Conservation (phyloP, 352 stramenopile species). For the Globisporangium takayamanum region DNA sequence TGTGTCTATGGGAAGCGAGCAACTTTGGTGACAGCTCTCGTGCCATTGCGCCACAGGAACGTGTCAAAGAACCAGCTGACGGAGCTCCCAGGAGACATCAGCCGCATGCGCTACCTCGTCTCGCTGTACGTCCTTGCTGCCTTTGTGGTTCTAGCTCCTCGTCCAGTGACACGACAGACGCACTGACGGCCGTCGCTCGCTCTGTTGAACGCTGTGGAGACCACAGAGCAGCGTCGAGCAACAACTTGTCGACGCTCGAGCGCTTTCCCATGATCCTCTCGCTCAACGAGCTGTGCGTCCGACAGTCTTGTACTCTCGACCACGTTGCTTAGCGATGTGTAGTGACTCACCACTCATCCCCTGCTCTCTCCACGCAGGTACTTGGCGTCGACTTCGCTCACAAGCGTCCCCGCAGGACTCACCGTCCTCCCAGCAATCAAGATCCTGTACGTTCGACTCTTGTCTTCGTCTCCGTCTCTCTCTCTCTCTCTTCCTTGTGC, state of each 20-base stretch:
- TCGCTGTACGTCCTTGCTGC: slow-evolving; percentile 3
- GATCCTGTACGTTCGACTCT: slow-evolving; percentile 11
- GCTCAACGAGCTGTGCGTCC: slow-evolving; percentile 10
- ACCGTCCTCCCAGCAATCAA: slow-evolving; percentile 13
- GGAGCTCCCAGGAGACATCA: slow-evolving; percentile 5
- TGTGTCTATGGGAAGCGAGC: not conserved
- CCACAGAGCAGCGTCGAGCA: slow-evolving; percentile 5
- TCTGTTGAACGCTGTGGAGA: not conserved
- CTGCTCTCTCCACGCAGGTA: not conserved
- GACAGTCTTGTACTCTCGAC: not conserved
- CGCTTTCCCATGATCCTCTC: slow-evolving; percentile 12
- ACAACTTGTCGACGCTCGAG: slow-evolving; percentile 4
- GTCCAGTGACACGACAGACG: no score
- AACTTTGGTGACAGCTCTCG: not conserved
- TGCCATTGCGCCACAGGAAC: not conserved
- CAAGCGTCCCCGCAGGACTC: slow-evolving; percentile 6
- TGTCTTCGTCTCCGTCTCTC: not conserved
- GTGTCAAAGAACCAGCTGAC: slow-evolving; percentile 12
- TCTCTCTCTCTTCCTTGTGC: not conserved
- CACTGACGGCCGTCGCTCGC: not conserved
- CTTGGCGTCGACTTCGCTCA: slow-evolving; percentile 3
- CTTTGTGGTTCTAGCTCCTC: not conserved
- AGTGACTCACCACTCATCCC: no score
- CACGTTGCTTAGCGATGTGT: no score
- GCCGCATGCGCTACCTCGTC: slow-evolving; percentile 11